A percentile compares a stretch with the other conserved stretches of the same genome.
Evolutionary conservation across 1,284 basidiomycete genomes (phyloP).

Genomic region (Ganoderma meredithae): DNA sequence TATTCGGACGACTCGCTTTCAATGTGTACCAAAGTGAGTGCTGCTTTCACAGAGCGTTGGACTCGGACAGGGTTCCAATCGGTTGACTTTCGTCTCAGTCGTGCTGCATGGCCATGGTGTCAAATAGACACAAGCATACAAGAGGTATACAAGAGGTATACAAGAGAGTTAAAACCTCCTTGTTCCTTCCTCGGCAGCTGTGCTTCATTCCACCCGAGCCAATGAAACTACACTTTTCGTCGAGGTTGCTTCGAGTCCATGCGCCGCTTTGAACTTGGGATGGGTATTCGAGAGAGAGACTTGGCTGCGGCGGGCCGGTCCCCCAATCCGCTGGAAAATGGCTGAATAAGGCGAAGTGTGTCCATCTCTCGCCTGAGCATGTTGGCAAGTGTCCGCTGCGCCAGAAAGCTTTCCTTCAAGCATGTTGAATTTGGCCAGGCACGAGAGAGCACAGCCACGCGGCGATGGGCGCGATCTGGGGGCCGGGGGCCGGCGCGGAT

Average conservation of each 20-base stretch:
- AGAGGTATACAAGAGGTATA: no score
- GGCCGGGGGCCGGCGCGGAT: background rate
- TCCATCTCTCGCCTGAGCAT: no score
- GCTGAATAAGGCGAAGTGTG: no score
- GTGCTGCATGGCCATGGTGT: no score
- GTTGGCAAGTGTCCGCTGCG: background rate
- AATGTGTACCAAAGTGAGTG: background rate
- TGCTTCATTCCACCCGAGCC: background rate
- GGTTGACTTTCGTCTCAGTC: no score
- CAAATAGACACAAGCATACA: no score
- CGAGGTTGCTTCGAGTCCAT: background rate
- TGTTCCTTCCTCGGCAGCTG: background rate
- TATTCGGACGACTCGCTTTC: background rate
- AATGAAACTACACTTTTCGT: background rate
- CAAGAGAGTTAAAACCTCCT: no score
- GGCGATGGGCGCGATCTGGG: slow-evolving; percentile 7
- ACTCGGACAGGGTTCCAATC: no score
- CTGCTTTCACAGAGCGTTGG: background rate
- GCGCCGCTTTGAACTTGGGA: no score
- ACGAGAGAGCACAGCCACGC: slow-evolving; percentile 11
- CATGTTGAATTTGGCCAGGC: background rate
- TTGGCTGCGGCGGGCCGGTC: background rate
- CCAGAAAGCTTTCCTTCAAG: no score
- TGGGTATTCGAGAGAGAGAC: no score
- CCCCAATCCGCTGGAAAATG: no score